Evolutionary conservation across 805 yeast species (phyloP).

Genomic region (Kluyveromyces dobzhanskii): DNA sequence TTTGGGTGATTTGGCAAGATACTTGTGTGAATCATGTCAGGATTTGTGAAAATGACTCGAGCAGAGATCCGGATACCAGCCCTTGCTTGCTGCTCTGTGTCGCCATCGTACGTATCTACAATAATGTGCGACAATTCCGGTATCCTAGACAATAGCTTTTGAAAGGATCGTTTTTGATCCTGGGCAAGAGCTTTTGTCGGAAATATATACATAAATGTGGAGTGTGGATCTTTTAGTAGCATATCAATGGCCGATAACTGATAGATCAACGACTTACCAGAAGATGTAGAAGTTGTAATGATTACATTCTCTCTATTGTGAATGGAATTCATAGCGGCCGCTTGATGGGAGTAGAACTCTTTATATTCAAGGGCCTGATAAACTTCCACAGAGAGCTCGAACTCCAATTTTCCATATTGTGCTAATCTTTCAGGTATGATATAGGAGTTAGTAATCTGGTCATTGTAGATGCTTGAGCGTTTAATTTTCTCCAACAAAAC

Average conservation of each 20-base stretch:
- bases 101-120: slow-evolving; percentile 90
- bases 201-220: slow-evolving; percentile 77
- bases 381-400: slow-evolving; percentile 44
- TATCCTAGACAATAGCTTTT: slow-evolving; percentile 44
- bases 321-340: slow-evolving; percentile 59
- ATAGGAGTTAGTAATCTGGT: slow-evolving; percentile 51
- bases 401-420: slow-evolving; percentile 33
- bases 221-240: slow-evolving; percentile 33
- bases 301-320: slow-evolving; percentile 59
- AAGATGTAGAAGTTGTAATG: slow-evolving; percentile 90
- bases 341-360: slow-evolving; percentile 72
- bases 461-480: slow-evolving; percentile 42
- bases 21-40: slow-evolving; percentile 85
- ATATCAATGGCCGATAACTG: slow-evolving; percentile 70
- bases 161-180: slow-evolving; percentile 82
- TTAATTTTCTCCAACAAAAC: slow-evolving; percentile 44
- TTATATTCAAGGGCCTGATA: slow-evolving; percentile 42
- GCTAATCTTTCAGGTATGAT: slow-evolving; percentile 44
- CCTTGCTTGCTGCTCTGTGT: slow-evolving; percentile 59
- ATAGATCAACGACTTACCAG: slow-evolving; percentile 90
- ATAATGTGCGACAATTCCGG: slow-evolving; percentile 37
- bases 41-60: slow-evolving; percentile 84
- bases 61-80: slow-evolving; percentile 50
- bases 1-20: slow-evolving; percentile 67
- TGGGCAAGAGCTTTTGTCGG: slow-evolving; percentile 98